Evolutionary conservation across 2,329 filamentous ascomycete species (phyloP).

Genomic region (Colletotrichum cereale): DNA sequence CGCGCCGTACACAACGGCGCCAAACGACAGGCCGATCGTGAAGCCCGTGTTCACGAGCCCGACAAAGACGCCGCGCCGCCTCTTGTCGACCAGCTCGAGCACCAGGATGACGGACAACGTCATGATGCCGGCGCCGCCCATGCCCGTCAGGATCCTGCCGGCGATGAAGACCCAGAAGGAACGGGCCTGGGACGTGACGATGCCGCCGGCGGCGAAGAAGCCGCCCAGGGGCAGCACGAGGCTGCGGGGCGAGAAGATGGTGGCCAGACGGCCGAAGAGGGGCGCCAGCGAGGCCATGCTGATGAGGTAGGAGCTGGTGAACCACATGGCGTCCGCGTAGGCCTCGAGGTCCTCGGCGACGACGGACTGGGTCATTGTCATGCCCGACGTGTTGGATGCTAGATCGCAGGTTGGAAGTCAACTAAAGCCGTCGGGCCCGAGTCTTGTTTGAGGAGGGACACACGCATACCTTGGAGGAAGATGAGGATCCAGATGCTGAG

Average conservation of each 20-base stretch:
- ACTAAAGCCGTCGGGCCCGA: conserved; percentile 13
- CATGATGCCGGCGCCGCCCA: conserved; percentile 79
- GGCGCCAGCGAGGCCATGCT: conserved; percentile 74
- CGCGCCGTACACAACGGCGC: conserved; percentile 77
- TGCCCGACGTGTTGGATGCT: conserved; percentile 81
- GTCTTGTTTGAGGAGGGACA: conserved; percentile 21
- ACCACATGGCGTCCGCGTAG: conserved; percentile 82
- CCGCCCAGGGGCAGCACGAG: conserved; percentile 74
- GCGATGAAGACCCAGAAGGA: conserved; percentile 74
- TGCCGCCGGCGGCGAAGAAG: conserved; percentile 69
- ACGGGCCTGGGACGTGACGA: conserved; percentile 72
- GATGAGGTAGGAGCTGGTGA: conserved; percentile 81
- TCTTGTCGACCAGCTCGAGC: conserved; percentile 77
- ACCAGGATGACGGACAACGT: conserved; percentile 81
- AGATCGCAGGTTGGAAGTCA: conserved; percentile 27
- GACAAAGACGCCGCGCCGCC: conserved; percentile 78
- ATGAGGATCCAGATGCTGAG: conserved; percentile 68
- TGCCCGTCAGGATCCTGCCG: conserved; percentile 76
- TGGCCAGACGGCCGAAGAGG: conserved; percentile 77
- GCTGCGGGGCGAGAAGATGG: conserved; percentile 77
- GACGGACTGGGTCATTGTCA: conserved; percentile 83
- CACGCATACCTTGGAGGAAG: conserved; percentile 68
- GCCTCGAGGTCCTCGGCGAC: conserved; percentile 82
- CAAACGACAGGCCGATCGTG: conserved; percentile 78
- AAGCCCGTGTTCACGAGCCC: conserved; percentile 80